Evolutionary conservation across 1,139 yeast genomes (phyloP), one percentile per base, ranked within the genome.

Genomic region (Yamadazyma spencermartinsiae): DNA sequence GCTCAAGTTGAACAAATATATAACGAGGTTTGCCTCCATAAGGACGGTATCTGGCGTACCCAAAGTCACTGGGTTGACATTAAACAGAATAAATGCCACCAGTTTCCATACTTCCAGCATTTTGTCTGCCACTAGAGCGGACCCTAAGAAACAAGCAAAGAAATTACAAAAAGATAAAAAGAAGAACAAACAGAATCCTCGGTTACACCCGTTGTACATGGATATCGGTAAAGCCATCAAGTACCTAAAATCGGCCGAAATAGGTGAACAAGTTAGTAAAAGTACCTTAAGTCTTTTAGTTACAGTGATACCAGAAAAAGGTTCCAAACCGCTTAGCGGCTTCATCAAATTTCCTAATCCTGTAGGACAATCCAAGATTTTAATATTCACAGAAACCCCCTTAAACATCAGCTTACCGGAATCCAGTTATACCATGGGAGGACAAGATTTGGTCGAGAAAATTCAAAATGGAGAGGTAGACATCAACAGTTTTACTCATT

Each of bases 241-340:
- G 54, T 89, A 82, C 55, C 59, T 92, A 41, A 74, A 97, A 47
- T 96, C 98, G 0, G 80, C 90, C 4, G 96, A 89, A 60, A 95
- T 88, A 4, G 98, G 98, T 4, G 80, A 86, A 52, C 80, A 92
- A 2, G 67, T 76, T 3, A 64, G 71, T 17, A 80, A 82, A 49
- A 80, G 92, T 21, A 84, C 90, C 26, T 71, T 90, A 32, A 69
- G 85, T 15, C 61, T 88, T 41, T 78, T 80, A 28, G 71, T 89
- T 43, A 67, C 78, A 15, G 77, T 88, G n/a, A 74, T 86, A 15
- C 81, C 86, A 20, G 95, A 86, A 42, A 80, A 79, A 55, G 96
- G 96, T 48, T 81, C 86, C 18, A 80, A 82, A 32, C 86, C 89
- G 26, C 63, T 90, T 36, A 67, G 69, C 29, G 97, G 97, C 10